Evolutionary conservation across 768 basidiomycete species (phyloP).

Genomic region (Podaxis sp.): DNA sequence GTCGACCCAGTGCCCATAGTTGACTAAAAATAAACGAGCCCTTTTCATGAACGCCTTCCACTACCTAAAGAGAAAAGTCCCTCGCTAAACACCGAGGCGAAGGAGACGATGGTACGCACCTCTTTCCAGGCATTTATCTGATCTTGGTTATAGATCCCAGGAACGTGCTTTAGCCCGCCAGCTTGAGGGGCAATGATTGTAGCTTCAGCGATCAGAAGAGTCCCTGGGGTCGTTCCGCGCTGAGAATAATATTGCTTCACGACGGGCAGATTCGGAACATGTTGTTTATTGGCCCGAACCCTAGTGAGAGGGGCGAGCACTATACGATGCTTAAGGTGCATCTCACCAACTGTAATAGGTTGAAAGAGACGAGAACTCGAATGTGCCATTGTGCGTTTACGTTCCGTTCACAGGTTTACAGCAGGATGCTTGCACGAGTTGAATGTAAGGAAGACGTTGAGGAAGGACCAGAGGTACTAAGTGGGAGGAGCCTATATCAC

Average conservation of each 20-base stretch:
- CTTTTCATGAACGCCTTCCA: slow-evolving; percentile 42
- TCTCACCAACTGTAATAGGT: slow-evolving; percentile 41
- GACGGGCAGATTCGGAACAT: slow-evolving; percentile 29
- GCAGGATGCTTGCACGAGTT: too few relatives aligned
- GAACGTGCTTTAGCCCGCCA: slow-evolving; percentile 32
- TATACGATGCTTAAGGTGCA: slow-evolving; percentile 46
- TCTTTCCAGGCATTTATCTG: slow-evolving; percentile 54
- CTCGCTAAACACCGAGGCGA: background rate
- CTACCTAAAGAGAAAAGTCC: slow-evolving; percentile 25
- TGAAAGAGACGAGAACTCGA: slow-evolving; percentile 37
- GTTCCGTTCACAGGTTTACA: too few relatives aligned
- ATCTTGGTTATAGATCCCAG: slow-evolving; percentile 44
- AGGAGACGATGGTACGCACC: slow-evolving; percentile 23
- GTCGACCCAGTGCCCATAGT: slow-evolving; percentile 38
- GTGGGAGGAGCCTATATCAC: too few relatives aligned
- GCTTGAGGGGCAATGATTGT: slow-evolving; percentile 44
- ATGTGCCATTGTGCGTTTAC: too few relatives aligned
- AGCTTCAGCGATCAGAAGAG: slow-evolving; percentile 56
- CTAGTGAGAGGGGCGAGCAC: slow-evolving; percentile 56
- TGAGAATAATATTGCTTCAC: slow-evolving; percentile 48
- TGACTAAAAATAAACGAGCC: slow-evolving; percentile 42
- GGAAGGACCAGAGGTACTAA: too few relatives aligned
- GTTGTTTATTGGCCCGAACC: slow-evolving; percentile 35
- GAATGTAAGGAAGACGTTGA: too few relatives aligned
- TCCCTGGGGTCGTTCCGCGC: slow-evolving; percentile 45